Conservation (phyloP, 2,329 filamentous ascomycete species). For the Pezicula radicicola region DNA sequence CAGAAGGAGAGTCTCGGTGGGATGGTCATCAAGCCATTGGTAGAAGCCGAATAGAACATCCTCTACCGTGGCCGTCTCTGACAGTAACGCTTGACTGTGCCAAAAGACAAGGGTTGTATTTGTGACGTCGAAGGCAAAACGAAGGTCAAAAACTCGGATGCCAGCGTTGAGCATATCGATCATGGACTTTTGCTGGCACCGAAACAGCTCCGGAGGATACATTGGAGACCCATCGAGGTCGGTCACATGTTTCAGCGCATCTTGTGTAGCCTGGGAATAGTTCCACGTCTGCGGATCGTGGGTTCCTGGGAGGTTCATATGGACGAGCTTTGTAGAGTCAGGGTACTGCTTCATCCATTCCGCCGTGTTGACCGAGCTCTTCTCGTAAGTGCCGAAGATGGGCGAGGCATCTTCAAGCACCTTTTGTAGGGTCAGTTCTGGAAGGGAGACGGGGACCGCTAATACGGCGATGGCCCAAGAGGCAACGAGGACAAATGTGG, state of each 20-base stretch:
- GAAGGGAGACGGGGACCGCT: slow-evolving; percentile 16
- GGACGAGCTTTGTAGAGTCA: slow-evolving; percentile 39
- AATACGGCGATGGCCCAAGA: no score
- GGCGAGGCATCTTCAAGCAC: slow-evolving; percentile 38
- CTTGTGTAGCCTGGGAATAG: slow-evolving; percentile 40
- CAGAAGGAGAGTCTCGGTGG: slow-evolving; percentile 41
- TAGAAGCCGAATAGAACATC: slow-evolving; percentile 46
- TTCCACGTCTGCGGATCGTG: slow-evolving; percentile 52
- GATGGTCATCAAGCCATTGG: slow-evolving; percentile 44
- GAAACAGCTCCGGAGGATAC: slow-evolving; percentile 29
- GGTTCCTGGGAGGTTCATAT: slow-evolving; percentile 47
- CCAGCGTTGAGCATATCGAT: slow-evolving; percentile 40
- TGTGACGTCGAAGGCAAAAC: slow-evolving; percentile 45
- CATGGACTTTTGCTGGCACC: slow-evolving; percentile 39
- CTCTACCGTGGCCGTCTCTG: slow-evolving; percentile 38
- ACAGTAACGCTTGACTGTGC: slow-evolving; percentile 42
- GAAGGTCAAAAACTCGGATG: slow-evolving; percentile 47
- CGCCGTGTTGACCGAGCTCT: slow-evolving; percentile 21
- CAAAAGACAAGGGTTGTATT: slow-evolving; percentile 45
- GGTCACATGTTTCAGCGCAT: slow-evolving; percentile 35
- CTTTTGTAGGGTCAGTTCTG: slow-evolving; percentile 37
- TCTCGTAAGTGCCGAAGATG: slow-evolving; percentile 36
- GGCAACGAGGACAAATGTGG: no score
- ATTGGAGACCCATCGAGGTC: slow-evolving; percentile 32
- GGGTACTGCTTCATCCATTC: slow-evolving; percentile 44